Conservation (phyloP, 768 basidiomycete genomes). For the Megacollybia marginata region DNA sequence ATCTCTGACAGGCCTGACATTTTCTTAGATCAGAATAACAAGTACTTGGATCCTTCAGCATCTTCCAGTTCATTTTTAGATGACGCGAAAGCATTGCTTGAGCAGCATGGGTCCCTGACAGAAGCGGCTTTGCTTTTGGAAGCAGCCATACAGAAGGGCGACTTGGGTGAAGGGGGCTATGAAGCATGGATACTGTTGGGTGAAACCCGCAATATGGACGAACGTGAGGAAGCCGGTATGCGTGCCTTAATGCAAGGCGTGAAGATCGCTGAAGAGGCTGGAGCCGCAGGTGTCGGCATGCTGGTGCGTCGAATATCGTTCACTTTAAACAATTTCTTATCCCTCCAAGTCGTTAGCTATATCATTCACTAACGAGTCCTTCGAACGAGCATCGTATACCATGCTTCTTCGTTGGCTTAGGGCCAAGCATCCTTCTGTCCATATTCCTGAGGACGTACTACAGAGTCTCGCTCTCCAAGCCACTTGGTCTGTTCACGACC, state of each 20-base stretch:
- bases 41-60: slow-evolving; percentile 47
- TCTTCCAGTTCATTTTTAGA: slow-evolving; percentile 45
- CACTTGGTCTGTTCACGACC: slow-evolving; percentile 77
- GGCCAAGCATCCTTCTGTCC: slow-evolving; percentile 52
- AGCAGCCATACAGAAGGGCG: slow-evolving; percentile 80
- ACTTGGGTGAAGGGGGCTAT: slow-evolving; percentile 73
- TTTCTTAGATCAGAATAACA: slow-evolving; percentile 60
- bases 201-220: slow-evolving; percentile 85
- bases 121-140: slow-evolving; percentile 85
- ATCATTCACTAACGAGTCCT: slow-evolving; percentile 91
- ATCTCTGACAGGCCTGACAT: neutral
- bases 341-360: slow-evolving; percentile 78
- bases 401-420: slow-evolving; percentile 83
- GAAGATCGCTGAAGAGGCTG: slow-evolving; percentile 52
- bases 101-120: slow-evolving; percentile 77
- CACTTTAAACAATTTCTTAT: slow-evolving; percentile 7
- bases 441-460: slow-evolving; percentile 48
- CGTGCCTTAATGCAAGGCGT: slow-evolving; percentile 72
- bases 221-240: slow-evolving; percentile 78
- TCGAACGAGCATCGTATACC: slow-evolving; percentile 78
- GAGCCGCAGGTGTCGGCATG: slow-evolving; percentile 65
- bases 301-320: slow-evolving; percentile 38
- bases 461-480: slow-evolving; percentile 47
- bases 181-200: slow-evolving; percentile 93
- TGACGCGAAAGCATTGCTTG: slow-evolving; percentile 72